Base-by-base conservation (phyloP, 768 basidiomycete species). In the Ramaria sp. region DNA sequence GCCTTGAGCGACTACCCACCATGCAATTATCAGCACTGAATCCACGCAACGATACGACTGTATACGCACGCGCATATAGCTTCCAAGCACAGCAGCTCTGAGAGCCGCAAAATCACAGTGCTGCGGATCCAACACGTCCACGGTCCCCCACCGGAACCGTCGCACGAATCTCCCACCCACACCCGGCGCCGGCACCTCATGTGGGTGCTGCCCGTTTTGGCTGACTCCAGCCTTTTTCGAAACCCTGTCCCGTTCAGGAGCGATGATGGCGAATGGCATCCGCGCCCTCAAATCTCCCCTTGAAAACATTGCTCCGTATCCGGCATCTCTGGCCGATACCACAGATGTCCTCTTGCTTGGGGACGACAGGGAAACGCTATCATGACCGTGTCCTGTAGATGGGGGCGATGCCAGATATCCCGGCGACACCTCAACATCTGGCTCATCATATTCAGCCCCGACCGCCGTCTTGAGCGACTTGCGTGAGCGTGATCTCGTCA, bases 31-130 rank as follows among this genome's bases (percentile, higher is more conserved):
- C 32, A 24, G 4, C 16, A 24, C 1, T 8, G 34, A 16, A 42
- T 18, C 37, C n/a, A n/a, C 37, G 18, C 32, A n/a, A 56, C 8
- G 3, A 15, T 18, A 57, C 20, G 15, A 22, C 37, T 38, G 54
- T 15, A 52, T 49, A 67, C 73, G 56, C 59, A 92, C 89, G 73
- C 86, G 89, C 67, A 92, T 74, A 69, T 92, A 88, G 37, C 85
- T 89, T 18, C 86, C 85, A 55, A 96, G 67, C 51, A 94, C 78
- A 50, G 86, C 83, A 13, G 88, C 90, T 59, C 88, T 78, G 66
- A 96, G 70, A 58, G 86, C 82, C 37, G 85, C 78, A 65, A 91
- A 93, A 68, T 96, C 93, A 61, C 88, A 92, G 59, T 95, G 91
- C 27, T 74, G 75, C 50, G 90, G 88, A 67, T 89, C 75, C 48